Conservation (phyloP, 768 basidiomycete species). For the Rhizopogon roseolus region DNA sequence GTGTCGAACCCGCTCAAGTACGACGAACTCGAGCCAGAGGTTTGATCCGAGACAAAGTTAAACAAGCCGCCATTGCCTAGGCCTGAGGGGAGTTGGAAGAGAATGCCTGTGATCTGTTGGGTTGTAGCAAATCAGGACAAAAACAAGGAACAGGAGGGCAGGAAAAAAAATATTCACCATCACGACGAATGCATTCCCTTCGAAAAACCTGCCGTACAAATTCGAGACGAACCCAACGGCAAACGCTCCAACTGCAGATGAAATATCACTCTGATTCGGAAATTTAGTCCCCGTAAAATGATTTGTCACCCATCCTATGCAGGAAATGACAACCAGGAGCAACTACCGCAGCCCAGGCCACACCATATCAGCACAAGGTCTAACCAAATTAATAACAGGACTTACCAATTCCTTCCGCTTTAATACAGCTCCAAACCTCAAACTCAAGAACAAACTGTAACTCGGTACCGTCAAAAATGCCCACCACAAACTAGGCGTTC, state of each 20-base stretch:
- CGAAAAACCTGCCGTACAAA: constrained; percentile 68
- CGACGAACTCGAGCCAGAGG: constrained; percentile 45
- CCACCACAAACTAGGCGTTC: constrained; percentile 68
- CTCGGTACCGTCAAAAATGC: constrained; percentile 71
- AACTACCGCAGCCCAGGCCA: constrained; percentile 19
- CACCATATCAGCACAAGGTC: background rate
- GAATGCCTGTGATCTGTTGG: constrained; percentile 69
- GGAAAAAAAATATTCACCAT: too few relatives aligned
- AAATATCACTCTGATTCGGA: constrained; percentile 67
- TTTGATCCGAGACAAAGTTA: constrained; percentile 55
- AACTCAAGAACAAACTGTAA: constrained; percentile 60
- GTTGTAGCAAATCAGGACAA: too few relatives aligned
- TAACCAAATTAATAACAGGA: constrained; percentile 1
- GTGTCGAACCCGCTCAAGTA: constrained; percentile 72
- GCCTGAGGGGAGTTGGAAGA: constrained; percentile 84
- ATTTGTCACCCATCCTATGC: constrained; percentile 75
- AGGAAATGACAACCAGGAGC: constrained; percentile 57
- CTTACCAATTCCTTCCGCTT: constrained; percentile 52
- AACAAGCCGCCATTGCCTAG: constrained; percentile 77
- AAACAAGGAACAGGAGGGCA: too few relatives aligned
- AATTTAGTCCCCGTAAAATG: constrained; percentile 59
- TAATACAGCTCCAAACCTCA: constrained; percentile 61
- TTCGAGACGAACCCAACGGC: constrained; percentile 79
- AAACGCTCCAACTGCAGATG: constrained; percentile 77
- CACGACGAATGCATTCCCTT: constrained; percentile 74